Base-by-base conservation (phyloP, 306 rosid species). In the Benincasa hispida region DNA sequence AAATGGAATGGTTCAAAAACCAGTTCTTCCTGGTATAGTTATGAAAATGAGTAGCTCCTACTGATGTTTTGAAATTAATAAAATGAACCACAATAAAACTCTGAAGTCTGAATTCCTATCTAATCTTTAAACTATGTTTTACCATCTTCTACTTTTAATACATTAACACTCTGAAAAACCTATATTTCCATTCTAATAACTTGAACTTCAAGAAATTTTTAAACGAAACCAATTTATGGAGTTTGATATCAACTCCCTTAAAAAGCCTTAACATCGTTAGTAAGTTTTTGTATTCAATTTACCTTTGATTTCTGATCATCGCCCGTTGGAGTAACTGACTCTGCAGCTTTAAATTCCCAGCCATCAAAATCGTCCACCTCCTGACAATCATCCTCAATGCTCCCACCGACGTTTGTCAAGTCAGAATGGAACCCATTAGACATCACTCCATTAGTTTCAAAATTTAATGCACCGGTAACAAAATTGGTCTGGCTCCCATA, bases 281-380 rank as follows among this genome's bases (percentile, higher is more conserved):
- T 14, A 48, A 47, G 1, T 15, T 48, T 15, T 0, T 48, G 54
- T 15, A 15, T 48, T 48, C 18, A 48, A 3, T 48, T 53, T 79
- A 87, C 88, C 91, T 84, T 56, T 28, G 41, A 70, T 83, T 78
- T 65, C 53, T 72, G 85, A 79, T 25, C 83, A 79, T 42, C 85
- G 9, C 79, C 81, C 53, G 13, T 76, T 63, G 59, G 85, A 47
- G 76, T 73, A 70, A 81, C 88, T 51, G 86, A 48, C 79, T 87
- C 89, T 4, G 98, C 98, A 58, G 85, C 84, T 84, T 90, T 92
- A 84, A 94, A 94, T 81, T 94, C 98, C 98, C 98, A 94, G 37
- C 98, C 97, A 82, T 82, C 97, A 12, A 89, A 84, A 21, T 80
- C 77, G 17, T 32, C 77, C 35, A 22, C 75, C 77, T 77, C 84